These are phyloP conservation scores for Cenchrus purpureus DNA, from an alignment of 176 grass and related monocot genomes.

Conservation along the genomic window DNA sequence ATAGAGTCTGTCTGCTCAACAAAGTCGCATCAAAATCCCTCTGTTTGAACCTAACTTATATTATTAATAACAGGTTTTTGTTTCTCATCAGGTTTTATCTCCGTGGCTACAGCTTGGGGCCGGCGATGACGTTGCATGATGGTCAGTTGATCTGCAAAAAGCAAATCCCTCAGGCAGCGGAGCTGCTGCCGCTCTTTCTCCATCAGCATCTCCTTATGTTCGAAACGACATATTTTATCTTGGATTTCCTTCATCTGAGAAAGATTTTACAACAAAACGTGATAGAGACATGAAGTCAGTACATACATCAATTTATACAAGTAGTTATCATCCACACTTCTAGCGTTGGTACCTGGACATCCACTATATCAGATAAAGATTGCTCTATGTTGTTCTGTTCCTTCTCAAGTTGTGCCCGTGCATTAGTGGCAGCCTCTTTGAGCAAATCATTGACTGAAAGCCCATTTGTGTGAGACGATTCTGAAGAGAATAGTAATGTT, in stretches of 20 bases:
- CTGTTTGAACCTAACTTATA: constrained; percentile 18
- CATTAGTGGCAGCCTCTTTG: constrained; percentile 55
- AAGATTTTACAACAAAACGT: constrained; percentile 24
- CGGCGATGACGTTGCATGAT: constrained; percentile 63
- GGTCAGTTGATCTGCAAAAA: constrained; percentile 68
- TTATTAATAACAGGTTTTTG: constrained; percentile 30
- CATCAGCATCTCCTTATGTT: constrained; percentile 76
- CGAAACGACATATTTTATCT: constrained; percentile 76
- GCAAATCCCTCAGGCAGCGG: constrained; percentile 58
- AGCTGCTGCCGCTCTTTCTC: constrained; percentile 78
- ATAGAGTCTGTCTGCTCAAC: background rate
- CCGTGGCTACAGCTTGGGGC: constrained; percentile 12
- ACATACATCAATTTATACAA: constrained; percentile 15
- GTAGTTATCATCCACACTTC: background rate
- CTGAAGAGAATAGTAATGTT: constrained; percentile 34
- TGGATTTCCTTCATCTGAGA: constrained; percentile 98
- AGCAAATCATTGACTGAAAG: constrained; percentile 50
- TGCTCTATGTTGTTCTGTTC: constrained; percentile 74
- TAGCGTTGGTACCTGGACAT: constrained; percentile 71
- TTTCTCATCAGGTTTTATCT: constrained; percentile 40
- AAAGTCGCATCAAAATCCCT: constrained; percentile 17
- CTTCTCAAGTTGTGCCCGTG: constrained; percentile 66
- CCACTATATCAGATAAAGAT: constrained; percentile 80
- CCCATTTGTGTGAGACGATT: constrained; percentile 45
- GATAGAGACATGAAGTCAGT: constrained; percentile 19